phyloP scores from a whole-genome alignment of 2,329 filamentous ascomycete genomes.

The Sarocladium oryzae region DNA sequence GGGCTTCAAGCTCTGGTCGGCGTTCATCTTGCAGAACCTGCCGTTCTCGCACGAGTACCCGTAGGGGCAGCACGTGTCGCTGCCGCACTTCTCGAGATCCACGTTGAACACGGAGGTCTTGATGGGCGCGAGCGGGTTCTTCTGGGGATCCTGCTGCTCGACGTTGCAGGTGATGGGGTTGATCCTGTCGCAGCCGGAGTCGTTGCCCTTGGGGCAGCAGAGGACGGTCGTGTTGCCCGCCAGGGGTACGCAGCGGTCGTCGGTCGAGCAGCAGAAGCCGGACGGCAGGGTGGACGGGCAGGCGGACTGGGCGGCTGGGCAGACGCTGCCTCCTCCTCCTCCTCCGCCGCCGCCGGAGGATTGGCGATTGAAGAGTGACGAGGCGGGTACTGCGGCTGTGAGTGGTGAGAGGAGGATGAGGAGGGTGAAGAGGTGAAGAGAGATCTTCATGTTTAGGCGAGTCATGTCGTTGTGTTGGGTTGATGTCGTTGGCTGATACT shows the following conservation, averaged over 20 bases:
- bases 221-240: slow-evolving; percentile 60
- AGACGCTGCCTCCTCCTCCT: too few relatives aligned
- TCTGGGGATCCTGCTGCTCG: slow-evolving; percentile 50
- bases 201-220: slow-evolving; percentile 56
- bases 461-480: neutral
- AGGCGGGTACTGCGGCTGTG: slow-evolving; percentile 31
- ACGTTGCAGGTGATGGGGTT: slow-evolving; percentile 59
- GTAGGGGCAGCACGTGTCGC: slow-evolving; percentile 60
- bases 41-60: slow-evolving; percentile 57
- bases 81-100: slow-evolving; percentile 50
- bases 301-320: neutral
- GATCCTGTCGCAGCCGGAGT: slow-evolving; percentile 53
- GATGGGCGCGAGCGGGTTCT: slow-evolving; percentile 51
- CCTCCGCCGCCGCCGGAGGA: slow-evolving; percentile 49
- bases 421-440: too few relatives aligned
- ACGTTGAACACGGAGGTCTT: slow-evolving; percentile 59
- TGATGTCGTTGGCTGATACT: neutral
- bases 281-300: slow-evolving; percentile 38
- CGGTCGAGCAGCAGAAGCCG: slow-evolving; percentile 59
- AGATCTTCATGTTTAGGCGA: slow-evolving; percentile 9
- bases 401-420: slow-evolving; percentile 30
- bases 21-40: slow-evolving; percentile 42
- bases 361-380: slow-evolving; percentile 34
- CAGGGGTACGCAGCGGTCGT: slow-evolving; percentile 51
- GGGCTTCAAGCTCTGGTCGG: slow-evolving; percentile 37